phyloP scores from a whole-genome alignment of 305 asterid genomes.

The Fraxinus nigra region DNA sequence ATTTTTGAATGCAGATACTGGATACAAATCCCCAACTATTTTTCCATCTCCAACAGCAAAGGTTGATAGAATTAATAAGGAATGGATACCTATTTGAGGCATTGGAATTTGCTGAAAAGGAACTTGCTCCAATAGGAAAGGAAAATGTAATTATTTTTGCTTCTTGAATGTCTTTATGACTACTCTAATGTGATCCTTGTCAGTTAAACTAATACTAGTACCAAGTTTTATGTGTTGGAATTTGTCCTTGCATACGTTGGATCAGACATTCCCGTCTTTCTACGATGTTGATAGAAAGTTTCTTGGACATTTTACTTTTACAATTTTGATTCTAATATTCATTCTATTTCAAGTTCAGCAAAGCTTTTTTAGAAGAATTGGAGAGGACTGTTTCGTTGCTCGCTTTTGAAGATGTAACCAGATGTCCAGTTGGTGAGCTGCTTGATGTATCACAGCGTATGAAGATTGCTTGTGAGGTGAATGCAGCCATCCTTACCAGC shows the following conservation, averaged over 20 bases:
- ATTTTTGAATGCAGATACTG: slow-evolving; percentile 59
- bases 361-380: slow-evolving; percentile 72
- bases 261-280: neutral
- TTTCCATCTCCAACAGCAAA: neutral
- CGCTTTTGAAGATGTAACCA: slow-evolving; percentile 76
- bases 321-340: neutral
- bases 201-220: neutral
- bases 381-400: slow-evolving; percentile 81
- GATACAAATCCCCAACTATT: slow-evolving; percentile 51
- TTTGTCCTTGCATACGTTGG: neutral
- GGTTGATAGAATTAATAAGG: slow-evolving; percentile 29
- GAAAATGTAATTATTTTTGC: slow-evolving; percentile 59
- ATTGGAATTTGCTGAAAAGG: slow-evolving; percentile 93
- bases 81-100: slow-evolving; percentile 83
- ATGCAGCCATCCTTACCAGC: slow-evolving; percentile 50
- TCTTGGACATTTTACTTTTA: neutral
- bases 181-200: neutral
- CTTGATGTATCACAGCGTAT: slow-evolving; percentile 63
- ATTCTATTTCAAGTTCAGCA: slow-evolving; percentile 41
- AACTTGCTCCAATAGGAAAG: slow-evolving; percentile 95
- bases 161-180: neutral
- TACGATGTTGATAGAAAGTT: neutral
- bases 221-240: neutral
- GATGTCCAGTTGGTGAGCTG: slow-evolving; percentile 72
- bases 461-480: slow-evolving; percentile 52